These are phyloP conservation scores for Comarum palustre DNA, from an alignment of 306 rosid genomes.

Conservation along the genomic window DNA sequence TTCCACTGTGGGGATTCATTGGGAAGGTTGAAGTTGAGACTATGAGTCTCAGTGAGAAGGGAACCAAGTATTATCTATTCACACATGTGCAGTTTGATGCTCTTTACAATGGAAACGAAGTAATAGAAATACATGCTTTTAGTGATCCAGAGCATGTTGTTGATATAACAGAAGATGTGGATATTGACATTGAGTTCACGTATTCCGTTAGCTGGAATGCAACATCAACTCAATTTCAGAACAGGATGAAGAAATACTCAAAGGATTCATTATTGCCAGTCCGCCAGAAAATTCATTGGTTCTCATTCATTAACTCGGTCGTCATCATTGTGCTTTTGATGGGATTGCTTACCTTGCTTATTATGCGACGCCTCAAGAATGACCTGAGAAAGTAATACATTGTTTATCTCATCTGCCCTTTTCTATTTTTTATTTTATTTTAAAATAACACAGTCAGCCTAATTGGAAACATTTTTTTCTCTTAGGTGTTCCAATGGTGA, in stretches of 20 bases:
- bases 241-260: slow-evolving; percentile 66
- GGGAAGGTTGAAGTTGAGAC: slow-evolving; percentile 66
- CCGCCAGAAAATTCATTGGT: slow-evolving; percentile 68
- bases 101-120: slow-evolving; percentile 57
- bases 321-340: slow-evolving; percentile 64
- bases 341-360: slow-evolving; percentile 70
- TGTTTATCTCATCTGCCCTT: slow-evolving; percentile 20
- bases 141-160: slow-evolving; percentile 62
- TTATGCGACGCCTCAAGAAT: slow-evolving; percentile 60
- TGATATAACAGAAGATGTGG: slow-evolving; percentile 63
- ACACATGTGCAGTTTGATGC: slow-evolving; percentile 65
- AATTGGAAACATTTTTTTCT: slow-evolving; percentile 14
- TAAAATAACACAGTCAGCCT: slow-evolving; percentile 10
- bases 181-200: slow-evolving; percentile 57
- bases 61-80: slow-evolving; percentile 55
- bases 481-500: slow-evolving; percentile 52
- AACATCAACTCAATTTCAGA: slow-evolving; percentile 43
- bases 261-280: slow-evolving; percentile 60
- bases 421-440: slow-evolving; percentile 8
- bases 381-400: slow-evolving; percentile 66
- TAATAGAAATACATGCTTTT: slow-evolving; percentile 61
- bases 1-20: slow-evolving; percentile 79
- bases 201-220: slow-evolving; percentile 74
- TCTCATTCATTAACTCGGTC: slow-evolving; percentile 70
- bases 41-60: slow-evolving; percentile 39